Evolutionary conservation across 345 rosid species (phyloP).

Genomic region (Citrus mangshanensis): DNA sequence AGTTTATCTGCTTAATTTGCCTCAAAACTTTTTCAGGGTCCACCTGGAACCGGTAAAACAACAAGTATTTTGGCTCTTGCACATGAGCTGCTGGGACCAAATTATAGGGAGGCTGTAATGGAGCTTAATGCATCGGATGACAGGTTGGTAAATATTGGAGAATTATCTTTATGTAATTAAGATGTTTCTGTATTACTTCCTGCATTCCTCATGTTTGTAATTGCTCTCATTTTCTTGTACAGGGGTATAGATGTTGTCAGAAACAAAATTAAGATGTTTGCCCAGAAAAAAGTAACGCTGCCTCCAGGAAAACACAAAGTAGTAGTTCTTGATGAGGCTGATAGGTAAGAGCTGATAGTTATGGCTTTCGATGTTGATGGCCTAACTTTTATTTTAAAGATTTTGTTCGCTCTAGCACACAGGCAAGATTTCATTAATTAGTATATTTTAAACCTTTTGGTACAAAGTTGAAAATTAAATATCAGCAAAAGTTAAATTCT

Average conservation of each 20-base stretch:
- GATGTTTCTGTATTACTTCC: background rate
- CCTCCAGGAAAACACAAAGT: conserved; percentile 89
- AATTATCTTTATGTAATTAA: background rate
- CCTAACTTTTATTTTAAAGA: background rate
- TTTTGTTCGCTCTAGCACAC: background rate
- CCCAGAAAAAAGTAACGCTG: conserved; percentile 92
- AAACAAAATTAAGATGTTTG: conserved; percentile 98
- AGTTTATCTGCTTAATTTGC: background rate
- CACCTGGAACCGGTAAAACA: conserved; percentile 98
- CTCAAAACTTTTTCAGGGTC: conserved; percentile 51
- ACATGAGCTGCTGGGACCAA: conserved; percentile 86
- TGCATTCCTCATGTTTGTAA: background rate
- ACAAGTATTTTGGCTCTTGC: conserved; percentile 96
- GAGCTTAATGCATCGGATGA: conserved; percentile 99
- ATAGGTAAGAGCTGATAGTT: conserved; percentile 49
- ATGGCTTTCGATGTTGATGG: background rate
- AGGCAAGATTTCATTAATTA: background rate
- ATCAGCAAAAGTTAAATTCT: background rate
- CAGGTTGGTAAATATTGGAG: conserved; percentile 37
- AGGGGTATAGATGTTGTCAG: conserved; percentile 96
- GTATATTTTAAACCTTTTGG: background rate
- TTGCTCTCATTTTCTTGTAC: conserved; percentile 7
- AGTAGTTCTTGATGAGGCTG: conserved; percentile 94
- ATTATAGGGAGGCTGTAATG: conserved; percentile 76
- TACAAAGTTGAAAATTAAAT: background rate